Evolutionary conservation across 495 filamentous ascomycete genomes (phyloP), one percentile per base, ranked within the genome.

Genomic region (Diplogelasinospora grovesii): DNA sequence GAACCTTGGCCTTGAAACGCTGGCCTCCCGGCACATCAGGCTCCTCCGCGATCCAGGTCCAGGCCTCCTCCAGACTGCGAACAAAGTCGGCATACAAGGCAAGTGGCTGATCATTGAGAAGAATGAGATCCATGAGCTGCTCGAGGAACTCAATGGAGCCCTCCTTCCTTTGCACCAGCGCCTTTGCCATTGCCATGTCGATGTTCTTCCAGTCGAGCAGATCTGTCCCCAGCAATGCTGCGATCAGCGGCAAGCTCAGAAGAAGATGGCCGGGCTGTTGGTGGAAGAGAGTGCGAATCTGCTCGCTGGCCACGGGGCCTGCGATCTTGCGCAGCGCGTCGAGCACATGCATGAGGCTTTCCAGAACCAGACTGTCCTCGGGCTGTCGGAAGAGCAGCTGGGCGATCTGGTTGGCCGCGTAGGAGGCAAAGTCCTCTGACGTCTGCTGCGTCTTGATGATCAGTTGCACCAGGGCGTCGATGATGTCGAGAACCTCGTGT

Each of bases 51-150:
- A 95, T 76, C 87, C 87, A 94, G 31, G 82, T 73, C 55, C 82
- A 86, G 38, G 94, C 77, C 29, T 81, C 86, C 50, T 86, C 82
- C 47, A 84, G 69, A 59, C 80, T 93, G 42, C 75, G 76, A 8
- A 85, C 82, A 61, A 96, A 95, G 64, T 97, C 90, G 3, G 88
- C 77, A 48, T 85, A 79, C 27, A 96, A 66, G 2, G 82, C 84
- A 13, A 81, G 66, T 0, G 86, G 84, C 37, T 78, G 74, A 28
- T 89, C 82, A 52, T 75, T 84, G 37, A 93, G 74, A 3, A 96
- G 65, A 11, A 88, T 74, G 20, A 82, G 74, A 52, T 88, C 81
- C 56, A 95, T 68, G 10, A 97, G 62, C 23, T 75, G 74, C 10
- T 79, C 76, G 15, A 97, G 69, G 49, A 94, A 82, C 36, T 86